These are phyloP conservation scores for Macrotyloma uniflorum DNA, from an alignment of 306 rosid species.

Conservation along the genomic window DNA sequence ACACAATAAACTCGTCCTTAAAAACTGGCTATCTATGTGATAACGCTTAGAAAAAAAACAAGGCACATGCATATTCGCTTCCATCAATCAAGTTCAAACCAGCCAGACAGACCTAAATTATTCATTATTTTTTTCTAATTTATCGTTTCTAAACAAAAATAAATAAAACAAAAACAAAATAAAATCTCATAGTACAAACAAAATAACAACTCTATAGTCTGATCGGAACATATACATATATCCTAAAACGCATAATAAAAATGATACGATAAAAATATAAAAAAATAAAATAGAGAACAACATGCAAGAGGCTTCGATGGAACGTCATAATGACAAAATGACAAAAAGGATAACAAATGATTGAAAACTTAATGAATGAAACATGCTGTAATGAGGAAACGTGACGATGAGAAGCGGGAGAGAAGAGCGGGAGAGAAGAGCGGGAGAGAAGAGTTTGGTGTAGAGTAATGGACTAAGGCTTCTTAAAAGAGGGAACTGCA, in stretches of 20 bases:
- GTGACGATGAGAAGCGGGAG: not conserved
- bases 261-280: not conserved
- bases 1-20: not conserved
- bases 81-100: not conserved
- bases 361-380: not conserved
- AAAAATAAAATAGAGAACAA: not conserved
- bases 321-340: not conserved
- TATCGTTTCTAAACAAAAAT: not conserved
- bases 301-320: not conserved
- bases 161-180: not conserved
- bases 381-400: not conserved
- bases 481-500: not conserved
- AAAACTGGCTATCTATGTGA: not conserved
- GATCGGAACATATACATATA: constrained; percentile 7
- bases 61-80: not conserved
- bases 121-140: not conserved
- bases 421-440: not conserved
- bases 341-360: not conserved
- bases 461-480: not conserved
- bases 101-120: constrained; percentile 25
- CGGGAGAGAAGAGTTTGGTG: not conserved
- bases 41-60: not conserved
- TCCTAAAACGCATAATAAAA: not conserved
- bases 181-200: not conserved
- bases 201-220: not conserved